phyloP scores from a whole-genome alignment of 495 filamentous ascomycete species.

The Podospora comata region DNA sequence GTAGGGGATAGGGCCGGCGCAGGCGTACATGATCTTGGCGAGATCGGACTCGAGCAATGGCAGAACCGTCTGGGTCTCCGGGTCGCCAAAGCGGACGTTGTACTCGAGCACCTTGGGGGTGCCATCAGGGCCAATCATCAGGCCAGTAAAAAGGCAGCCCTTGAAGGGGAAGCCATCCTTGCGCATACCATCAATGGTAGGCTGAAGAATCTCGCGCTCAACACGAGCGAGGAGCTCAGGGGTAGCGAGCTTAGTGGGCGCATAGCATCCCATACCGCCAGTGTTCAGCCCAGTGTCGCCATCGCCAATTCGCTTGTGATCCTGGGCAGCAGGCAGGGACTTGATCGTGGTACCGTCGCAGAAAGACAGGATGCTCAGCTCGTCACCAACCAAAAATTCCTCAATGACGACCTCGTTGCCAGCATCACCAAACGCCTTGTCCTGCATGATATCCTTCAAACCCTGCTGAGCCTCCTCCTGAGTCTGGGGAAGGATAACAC shows the following conservation, averaged over 20 bases:
- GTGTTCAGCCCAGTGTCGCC: conserved; percentile 92
- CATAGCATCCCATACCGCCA: conserved; percentile 97
- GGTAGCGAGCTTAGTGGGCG: conserved; percentile 79
- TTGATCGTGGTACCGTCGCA: conserved; percentile 82
- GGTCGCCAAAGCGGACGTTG: conserved; percentile 95
- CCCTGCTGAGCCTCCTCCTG: conserved; percentile 79
- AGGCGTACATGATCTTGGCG: conserved; percentile 86
- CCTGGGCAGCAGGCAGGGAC: conserved; percentile 87
- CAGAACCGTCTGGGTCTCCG: conserved; percentile 90
- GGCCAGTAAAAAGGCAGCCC: conserved; percentile 88
- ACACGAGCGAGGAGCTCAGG: conserved; percentile 71
- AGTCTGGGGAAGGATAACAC: conserved; percentile 77
- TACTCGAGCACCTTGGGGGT: conserved; percentile 86
- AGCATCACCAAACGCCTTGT: conserved; percentile 80
- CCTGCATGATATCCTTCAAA: conserved; percentile 84
- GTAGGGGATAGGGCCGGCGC: conserved; percentile 67
- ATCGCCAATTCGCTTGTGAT: conserved; percentile 93
- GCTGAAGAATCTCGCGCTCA: conserved; percentile 78
- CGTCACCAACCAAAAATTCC: conserved; percentile 88
- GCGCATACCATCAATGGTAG: conserved; percentile 86
- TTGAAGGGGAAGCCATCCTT: conserved; percentile 74
- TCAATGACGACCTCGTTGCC: conserved; percentile 95
- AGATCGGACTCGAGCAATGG: conserved; percentile 85
- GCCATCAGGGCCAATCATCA: conserved; percentile 89
- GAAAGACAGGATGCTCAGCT: conserved; percentile 87